These are phyloP conservation scores for Gloeostereum incarnatum DNA, from an alignment of 768 basidiomycete genomes.

Conservation along the genomic window DNA sequence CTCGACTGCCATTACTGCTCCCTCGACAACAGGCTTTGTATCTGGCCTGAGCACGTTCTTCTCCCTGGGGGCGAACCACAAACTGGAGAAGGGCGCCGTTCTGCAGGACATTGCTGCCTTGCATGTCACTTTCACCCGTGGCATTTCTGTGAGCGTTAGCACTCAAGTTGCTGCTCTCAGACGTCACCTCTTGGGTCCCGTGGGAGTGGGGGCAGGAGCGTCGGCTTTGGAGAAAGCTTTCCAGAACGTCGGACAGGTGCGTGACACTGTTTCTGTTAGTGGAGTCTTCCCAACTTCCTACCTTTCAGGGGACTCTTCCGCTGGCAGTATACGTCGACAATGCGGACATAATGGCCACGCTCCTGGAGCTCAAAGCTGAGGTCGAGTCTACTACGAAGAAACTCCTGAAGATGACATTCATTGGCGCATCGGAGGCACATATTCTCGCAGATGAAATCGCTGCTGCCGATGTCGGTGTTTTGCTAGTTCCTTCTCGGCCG, in stretches of 20 bases:
- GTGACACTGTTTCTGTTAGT: slow-evolving; percentile 2
- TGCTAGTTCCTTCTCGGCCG: slow-evolving; percentile 53
- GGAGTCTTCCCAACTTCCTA: background rate
- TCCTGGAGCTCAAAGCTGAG: slow-evolving; percentile 52
- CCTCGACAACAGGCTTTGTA: slow-evolving; percentile 43
- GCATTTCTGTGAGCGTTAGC: slow-evolving; percentile 41
- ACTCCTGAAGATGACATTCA: slow-evolving; percentile 35
- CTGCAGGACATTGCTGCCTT: slow-evolving; percentile 53
- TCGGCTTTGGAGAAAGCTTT: slow-evolving; percentile 14
- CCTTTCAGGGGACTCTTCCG: slow-evolving; percentile 41
- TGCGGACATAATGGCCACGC: slow-evolving; percentile 68
- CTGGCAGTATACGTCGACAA: slow-evolving; percentile 60
- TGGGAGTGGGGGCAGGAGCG: slow-evolving; percentile 12
- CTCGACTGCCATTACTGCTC: slow-evolving; percentile 57
- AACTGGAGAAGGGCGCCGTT: slow-evolving; percentile 53
- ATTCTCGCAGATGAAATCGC: slow-evolving; percentile 57
- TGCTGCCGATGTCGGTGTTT: slow-evolving; percentile 56
- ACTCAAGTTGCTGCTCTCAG: slow-evolving; percentile 54
- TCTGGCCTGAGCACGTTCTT: slow-evolving; percentile 57
- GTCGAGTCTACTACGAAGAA: slow-evolving; percentile 27
- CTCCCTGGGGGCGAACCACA: slow-evolving; percentile 46
- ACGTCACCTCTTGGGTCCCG: slow-evolving; percentile 20
- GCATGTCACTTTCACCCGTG: slow-evolving; percentile 39
- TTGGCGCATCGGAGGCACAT: slow-evolving; percentile 53
- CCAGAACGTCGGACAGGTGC: slow-evolving; percentile 12